Conservation (phyloP, 169 alveolate species). For the Amoebophrya sp. region DNA sequence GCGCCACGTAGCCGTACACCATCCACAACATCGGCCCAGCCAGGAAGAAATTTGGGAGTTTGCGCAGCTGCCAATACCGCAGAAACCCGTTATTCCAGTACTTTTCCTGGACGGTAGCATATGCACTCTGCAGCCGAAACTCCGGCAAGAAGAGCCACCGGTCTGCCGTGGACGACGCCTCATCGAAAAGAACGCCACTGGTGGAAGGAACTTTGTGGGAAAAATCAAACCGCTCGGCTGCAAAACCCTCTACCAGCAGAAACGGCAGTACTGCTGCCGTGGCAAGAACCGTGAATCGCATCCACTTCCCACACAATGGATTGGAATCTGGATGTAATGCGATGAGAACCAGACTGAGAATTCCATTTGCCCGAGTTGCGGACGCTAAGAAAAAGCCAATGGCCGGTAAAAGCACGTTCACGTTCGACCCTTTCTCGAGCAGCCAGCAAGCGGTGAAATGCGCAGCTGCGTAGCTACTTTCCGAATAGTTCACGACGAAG, state of each 20-base stretch:
- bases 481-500: not conserved
- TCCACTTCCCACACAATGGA: not conserved
- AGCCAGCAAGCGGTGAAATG: not conserved
- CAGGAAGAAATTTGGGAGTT: not conserved
- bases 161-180: not conserved
- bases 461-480: not conserved
- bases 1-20: not conserved
- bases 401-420: not conserved
- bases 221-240: not conserved
- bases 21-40: not conserved
- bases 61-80: not conserved
- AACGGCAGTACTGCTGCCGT: not conserved
- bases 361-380: not conserved
- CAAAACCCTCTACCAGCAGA: not conserved
- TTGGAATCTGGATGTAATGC: not conserved
- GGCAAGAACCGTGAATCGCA: not conserved
- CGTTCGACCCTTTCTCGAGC: not conserved
- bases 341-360: not conserved
- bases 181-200: not conserved
- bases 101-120: not conserved
- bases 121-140: not conserved
- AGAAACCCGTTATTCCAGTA: not conserved
- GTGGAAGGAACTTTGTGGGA: not conserved
- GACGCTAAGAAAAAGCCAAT: not conserved
- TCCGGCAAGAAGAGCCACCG: not conserved